A percentile compares a stretch with the other conserved stretches of the same genome.
Conservation (phyloP, 163 green algal species). For the Prototheca wickerhamii region DNA sequence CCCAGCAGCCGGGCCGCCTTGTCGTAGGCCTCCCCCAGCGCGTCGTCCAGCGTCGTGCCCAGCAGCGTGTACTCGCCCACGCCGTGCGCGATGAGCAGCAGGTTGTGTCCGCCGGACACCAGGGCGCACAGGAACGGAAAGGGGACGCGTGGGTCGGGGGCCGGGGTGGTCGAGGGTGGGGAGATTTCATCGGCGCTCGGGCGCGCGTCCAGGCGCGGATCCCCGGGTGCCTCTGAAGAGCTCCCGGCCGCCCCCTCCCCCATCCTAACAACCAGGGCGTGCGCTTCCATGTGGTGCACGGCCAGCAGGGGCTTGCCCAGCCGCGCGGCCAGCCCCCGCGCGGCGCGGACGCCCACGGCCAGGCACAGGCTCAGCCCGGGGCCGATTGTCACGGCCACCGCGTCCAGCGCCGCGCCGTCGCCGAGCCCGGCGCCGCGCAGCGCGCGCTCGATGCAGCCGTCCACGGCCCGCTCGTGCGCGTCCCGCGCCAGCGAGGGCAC, state of each 20-base stretch:
- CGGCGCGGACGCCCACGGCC: slow-evolving; percentile 84
- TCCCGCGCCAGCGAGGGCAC: slow-evolving; percentile 84
- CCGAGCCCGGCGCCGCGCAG: slow-evolving; percentile 56
- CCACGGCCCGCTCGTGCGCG: slow-evolving; percentile 84
- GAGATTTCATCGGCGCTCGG: too few relatives aligned
- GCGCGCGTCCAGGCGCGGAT: too few relatives aligned
- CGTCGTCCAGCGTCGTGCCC: slow-evolving; percentile 89
- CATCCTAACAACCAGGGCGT: slow-evolving; percentile 72
- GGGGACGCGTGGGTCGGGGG: not conserved
- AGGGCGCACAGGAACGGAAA: slow-evolving; percentile 98
- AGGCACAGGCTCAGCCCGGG: slow-evolving; percentile 91
- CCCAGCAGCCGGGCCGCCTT: slow-evolving; percentile 91
- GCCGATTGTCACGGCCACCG: slow-evolving; percentile 88
- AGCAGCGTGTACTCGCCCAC: slow-evolving; percentile 84
- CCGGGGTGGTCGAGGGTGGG: too few relatives aligned
- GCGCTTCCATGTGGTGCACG: slow-evolving; percentile 98
- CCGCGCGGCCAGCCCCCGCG: slow-evolving; percentile 49
- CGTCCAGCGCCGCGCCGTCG: slow-evolving; percentile 54
- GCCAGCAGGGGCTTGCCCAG: slow-evolving; percentile 66
- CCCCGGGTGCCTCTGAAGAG: not conserved
- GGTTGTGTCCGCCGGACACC: slow-evolving; percentile 91
- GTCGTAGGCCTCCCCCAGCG: slow-evolving; percentile 93
- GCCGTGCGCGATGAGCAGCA: slow-evolving; percentile 78
- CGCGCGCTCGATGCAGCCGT: slow-evolving; percentile 60
- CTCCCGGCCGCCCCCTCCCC: slow-evolving; percentile 12